Conservation (phyloP, 805 yeast species). For the Sugiyamaella mastotermitis region DNA sequence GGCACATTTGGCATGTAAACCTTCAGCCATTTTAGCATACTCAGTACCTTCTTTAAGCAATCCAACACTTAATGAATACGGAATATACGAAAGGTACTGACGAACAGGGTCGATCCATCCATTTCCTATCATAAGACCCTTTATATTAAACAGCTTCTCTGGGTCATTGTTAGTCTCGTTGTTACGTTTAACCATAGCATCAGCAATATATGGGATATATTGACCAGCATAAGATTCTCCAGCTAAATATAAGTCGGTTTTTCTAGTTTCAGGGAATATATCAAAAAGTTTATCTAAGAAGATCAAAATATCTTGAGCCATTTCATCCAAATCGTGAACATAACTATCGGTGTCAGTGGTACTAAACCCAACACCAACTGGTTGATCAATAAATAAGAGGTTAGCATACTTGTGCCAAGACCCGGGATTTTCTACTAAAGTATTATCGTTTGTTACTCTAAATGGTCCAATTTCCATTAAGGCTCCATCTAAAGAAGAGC, state of each 20-base stretch:
- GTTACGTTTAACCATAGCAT: conserved; percentile 49
- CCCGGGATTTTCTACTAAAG: conserved; percentile 56
- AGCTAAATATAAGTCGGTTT: conserved; percentile 66
- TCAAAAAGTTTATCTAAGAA: conserved; percentile 64
- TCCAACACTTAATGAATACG: conserved; percentile 57
- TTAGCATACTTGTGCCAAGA: conserved; percentile 82
- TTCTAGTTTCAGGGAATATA: conserved; percentile 64
- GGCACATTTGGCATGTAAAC: conserved; percentile 23
- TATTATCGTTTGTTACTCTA: conserved; percentile 42
- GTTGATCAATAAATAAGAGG: conserved; percentile 86
- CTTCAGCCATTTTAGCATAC: conserved; percentile 18
- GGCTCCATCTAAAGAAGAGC: conserved; percentile 97
- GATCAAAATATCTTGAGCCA: conserved; percentile 54
- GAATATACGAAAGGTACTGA: conserved; percentile 76
- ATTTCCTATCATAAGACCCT: conserved; percentile 77
- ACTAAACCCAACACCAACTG: conserved; percentile 90
- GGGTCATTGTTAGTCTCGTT: not conserved
- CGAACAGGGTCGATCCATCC: conserved; percentile 90
- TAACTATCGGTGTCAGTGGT: conserved; percentile 43
- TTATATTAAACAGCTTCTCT: conserved; percentile 37
- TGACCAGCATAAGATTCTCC: conserved; percentile 99
- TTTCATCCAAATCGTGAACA: conserved; percentile 34
- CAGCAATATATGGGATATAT: conserved; percentile 83
- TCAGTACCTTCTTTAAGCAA: conserved; percentile 37
- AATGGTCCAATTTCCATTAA: conserved; percentile 89